Evolutionary conservation across 306 rosid genomes (phyloP).

Genomic region (Dalbergia cultrata): DNA sequence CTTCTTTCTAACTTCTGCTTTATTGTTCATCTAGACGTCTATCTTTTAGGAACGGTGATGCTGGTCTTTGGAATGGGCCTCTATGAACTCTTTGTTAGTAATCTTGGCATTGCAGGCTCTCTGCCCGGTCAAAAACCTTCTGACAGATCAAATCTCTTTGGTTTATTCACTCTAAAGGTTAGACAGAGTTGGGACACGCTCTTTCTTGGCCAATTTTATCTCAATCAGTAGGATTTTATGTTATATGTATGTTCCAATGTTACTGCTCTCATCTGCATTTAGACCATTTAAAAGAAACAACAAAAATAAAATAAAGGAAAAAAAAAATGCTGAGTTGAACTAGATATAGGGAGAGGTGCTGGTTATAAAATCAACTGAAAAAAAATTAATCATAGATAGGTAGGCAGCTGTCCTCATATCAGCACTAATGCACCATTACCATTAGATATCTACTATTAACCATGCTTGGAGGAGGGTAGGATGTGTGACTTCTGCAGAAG

Average conservation of each 20-base stretch:
- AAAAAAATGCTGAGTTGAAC: not conserved
- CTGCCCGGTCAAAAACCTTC: constrained; percentile 55
- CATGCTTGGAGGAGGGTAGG: too few relatives aligned
- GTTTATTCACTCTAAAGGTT: constrained; percentile 85
- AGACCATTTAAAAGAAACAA: constrained; percentile 4
- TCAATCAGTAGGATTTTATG: constrained; percentile 18
- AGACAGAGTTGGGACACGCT: constrained; percentile 39
- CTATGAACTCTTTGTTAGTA: constrained; percentile 93
- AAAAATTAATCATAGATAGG: not conserved
- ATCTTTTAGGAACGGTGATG: constrained; percentile 98
- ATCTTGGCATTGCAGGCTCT: constrained; percentile 63
- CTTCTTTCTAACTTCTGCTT: constrained; percentile 42
- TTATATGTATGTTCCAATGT: not conserved
- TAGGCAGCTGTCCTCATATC: not conserved
- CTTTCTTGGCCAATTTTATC: constrained; percentile 31
- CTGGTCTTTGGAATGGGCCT: constrained; percentile 97
- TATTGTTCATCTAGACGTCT: constrained; percentile 71
- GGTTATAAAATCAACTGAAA: not conserved
- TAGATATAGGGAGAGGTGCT: constrained; percentile 6
- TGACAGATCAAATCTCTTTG: constrained; percentile 76
- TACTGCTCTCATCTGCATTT: constrained; percentile 10
- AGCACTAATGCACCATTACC: too few relatives aligned
- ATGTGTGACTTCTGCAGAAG: too few relatives aligned
- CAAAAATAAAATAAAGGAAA: not conserved
- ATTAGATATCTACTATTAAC: too few relatives aligned